Evolutionary conservation across 2,329 filamentous ascomycete species (phyloP), one percentile per base, ranked within the genome.

Genomic region (Penicillium sp.): DNA sequence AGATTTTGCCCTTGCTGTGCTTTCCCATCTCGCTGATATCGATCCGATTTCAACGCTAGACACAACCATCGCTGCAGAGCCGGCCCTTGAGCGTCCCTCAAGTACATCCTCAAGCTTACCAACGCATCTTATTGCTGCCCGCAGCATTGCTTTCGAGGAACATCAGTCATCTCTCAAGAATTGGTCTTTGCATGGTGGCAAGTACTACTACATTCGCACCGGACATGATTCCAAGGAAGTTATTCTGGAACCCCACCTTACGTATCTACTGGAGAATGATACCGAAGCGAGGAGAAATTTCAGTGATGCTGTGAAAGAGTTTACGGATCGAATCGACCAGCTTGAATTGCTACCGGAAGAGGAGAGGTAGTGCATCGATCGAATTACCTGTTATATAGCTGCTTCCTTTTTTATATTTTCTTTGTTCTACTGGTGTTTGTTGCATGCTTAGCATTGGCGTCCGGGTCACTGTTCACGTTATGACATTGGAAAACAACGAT

Each of bases 171-270:
- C 74, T 33, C 59, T 84, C 15, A 65, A 68, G 1, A 77, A 75
- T 27, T 84, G 81, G 81, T 73, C 74, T 18, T 56, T 63, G 7
- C 70, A 73, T 44, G 68, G 73, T 24, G 72, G 68, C 1, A 71
- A 65, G 44, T 77, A 82, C 54, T 81, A 74, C 60, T 75, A 83
- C 26, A 70, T 62, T 27, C 65, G 68, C 2, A 72, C 73, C 13
- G 76, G 75, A 1, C 72, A 73, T 33, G 69, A 68, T 9, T 73
- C 70, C 13, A 76, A 74, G 53, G 76, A 80, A 53, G 68, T 83
- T 1, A 32, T 60, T 1, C 64, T 80, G 15, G 71, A 74, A 43
- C 53, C 68, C 7, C 54, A 59, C 4, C 37, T 64, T 39, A 52
- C 54, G 12, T 49, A 51, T 13, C 27, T 59, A 6, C 50, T 68